Evolutionary conservation across 768 basidiomycete species (phyloP).

Genomic region (Tricholoma flavovirens): DNA sequence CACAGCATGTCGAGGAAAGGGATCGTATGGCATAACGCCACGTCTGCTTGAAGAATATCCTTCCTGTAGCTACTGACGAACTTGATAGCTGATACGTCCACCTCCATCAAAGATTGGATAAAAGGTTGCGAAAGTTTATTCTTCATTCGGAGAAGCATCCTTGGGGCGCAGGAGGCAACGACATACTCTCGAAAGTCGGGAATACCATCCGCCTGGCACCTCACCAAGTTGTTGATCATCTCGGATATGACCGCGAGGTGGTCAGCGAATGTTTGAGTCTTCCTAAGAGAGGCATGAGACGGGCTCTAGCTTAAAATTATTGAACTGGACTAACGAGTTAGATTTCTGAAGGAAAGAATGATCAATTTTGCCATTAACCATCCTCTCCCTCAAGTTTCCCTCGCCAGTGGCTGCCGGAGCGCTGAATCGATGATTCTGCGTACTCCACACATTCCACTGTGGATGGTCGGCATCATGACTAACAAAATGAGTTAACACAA

Average conservation of each 20-base stretch:
- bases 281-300: not conserved
- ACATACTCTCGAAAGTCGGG: not conserved
- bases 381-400: constrained; percentile 21
- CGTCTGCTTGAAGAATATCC: not conserved
- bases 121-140: not conserved
- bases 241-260: not conserved
- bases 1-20: not conserved
- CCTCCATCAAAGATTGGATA: not conserved
- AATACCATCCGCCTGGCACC: not conserved
- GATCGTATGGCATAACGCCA: not conserved
- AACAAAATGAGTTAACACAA: too few relatives aligned
- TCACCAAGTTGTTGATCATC: not conserved
- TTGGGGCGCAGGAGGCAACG: not conserved
- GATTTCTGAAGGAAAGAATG: not conserved
- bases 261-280: not conserved
- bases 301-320: not conserved
- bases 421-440: not conserved
- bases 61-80: not conserved
- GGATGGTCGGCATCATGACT: too few relatives aligned
- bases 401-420: not conserved
- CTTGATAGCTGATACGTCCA: not conserved
- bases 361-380: constrained; percentile 20
- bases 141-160: not conserved
- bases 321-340: not conserved
- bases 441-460: too few relatives aligned